phyloP scores from a whole-genome alignment of 176 grass and related monocot species.

The Carex cristatella region DNA sequence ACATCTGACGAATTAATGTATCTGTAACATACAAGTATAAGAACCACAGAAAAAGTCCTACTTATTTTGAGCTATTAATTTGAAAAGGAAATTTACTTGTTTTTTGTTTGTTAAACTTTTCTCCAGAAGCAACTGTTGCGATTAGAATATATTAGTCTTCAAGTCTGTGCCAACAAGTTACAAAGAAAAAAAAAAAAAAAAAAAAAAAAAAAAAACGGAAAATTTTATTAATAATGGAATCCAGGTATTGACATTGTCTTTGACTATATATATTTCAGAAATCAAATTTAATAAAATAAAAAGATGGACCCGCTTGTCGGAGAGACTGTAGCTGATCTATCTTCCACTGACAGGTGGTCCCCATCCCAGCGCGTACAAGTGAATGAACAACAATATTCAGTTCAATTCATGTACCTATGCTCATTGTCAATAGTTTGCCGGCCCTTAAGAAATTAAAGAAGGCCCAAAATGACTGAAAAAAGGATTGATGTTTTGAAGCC shows the following conservation, averaged over 20 bases:
- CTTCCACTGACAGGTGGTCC: too few relatives aligned
- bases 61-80: neutral
- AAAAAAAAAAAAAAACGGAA: neutral
- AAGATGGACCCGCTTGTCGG: too few relatives aligned
- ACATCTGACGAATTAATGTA: neutral
- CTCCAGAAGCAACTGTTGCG: neutral
- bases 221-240: neutral
- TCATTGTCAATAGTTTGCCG: too few relatives aligned
- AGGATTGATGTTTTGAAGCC: too few relatives aligned
- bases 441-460: too few relatives aligned
- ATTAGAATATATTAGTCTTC: neutral
- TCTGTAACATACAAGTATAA: neutral
- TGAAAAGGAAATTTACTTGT: neutral
- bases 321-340: too few relatives aligned
- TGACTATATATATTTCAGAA: too few relatives aligned
- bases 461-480: too few relatives aligned
- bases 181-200: neutral
- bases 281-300: too few relatives aligned
- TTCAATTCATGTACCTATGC: too few relatives aligned
- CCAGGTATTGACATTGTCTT: neutral
- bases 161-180: neutral
- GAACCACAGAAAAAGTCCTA: neutral
- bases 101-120: neutral
- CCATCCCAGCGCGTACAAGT: too few relatives aligned
- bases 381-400: too few relatives aligned